Evolutionary conservation across 768 basidiomycete genomes (phyloP).

Genomic region (Trametes coccinea): DNA sequence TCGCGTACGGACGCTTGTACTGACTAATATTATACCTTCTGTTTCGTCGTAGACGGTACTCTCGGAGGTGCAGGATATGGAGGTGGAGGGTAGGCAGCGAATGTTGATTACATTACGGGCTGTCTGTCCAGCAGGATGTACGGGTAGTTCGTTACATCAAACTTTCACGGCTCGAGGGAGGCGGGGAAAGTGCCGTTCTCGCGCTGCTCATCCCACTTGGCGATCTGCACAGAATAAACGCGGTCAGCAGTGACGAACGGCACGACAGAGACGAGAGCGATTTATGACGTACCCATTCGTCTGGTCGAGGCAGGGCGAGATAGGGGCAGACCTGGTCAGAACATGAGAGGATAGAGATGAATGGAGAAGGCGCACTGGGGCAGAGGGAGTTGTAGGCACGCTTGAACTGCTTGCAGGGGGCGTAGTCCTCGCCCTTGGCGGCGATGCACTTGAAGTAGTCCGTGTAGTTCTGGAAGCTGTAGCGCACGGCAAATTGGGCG

Average conservation of each 20-base stretch:
- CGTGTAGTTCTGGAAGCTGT: conserved; percentile 91
- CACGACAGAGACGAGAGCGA: not conserved
- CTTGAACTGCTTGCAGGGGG: conserved; percentile 99
- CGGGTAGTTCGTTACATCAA: conserved; percentile 2
- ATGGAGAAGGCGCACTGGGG: conserved; percentile 74
- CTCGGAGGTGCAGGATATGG: not conserved
- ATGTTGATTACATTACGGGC: conserved; percentile 2
- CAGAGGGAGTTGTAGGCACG: conserved; percentile 94
- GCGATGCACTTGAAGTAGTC: conserved; percentile 98
- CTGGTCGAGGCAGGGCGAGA: conserved; percentile 42
- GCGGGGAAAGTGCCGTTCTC: conserved; percentile 92
- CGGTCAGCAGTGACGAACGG: not conserved
- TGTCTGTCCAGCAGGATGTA: not conserved
- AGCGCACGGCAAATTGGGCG: not conserved
- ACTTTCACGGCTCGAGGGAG: conserved; percentile 71
- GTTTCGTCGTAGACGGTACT: not conserved
- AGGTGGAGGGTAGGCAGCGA: not conserved
- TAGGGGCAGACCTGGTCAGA: conserved; percentile 1
- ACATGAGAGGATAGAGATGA: not conserved
- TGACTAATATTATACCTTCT: not conserved
- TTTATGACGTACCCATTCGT: conserved; percentile 75
- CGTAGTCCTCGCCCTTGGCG: conserved; percentile 97
- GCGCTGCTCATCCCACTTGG: conserved; percentile 93
- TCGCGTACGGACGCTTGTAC: conserved; percentile 8
- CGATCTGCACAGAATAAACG: conserved; percentile 49